phyloP scores from a whole-genome alignment of 1,139 yeast genomes.

The Lodderomyces pseudojiufengensis region DNA sequence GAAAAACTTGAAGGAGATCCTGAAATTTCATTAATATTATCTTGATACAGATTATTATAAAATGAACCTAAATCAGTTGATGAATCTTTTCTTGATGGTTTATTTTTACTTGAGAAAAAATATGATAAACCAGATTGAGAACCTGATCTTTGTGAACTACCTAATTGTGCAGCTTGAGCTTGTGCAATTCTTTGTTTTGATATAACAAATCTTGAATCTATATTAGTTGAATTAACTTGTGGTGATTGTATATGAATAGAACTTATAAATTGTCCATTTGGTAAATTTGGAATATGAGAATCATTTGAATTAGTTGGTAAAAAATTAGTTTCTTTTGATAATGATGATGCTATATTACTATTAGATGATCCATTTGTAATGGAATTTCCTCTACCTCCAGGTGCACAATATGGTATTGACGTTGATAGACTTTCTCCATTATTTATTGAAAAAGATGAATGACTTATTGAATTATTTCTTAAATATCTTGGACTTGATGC shows the following conservation, averaged over 20 bases:
- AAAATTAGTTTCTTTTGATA: background rate
- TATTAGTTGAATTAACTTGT: conserved; percentile 48
- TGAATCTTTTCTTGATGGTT: conserved; percentile 26
- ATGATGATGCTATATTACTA: conserved; percentile 1
- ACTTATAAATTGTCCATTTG: conserved; percentile 53
- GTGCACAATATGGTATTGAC: conserved; percentile 70
- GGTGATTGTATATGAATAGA: conserved; percentile 70
- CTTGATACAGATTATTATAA: conserved; percentile 38
- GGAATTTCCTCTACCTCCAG: conserved; percentile 43
- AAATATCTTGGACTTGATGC: conserved; percentile 37
- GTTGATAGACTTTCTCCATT: conserved; percentile 51
- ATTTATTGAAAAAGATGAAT: conserved; percentile 30
- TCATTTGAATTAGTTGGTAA: conserved; percentile 1
- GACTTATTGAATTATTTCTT: conserved; percentile 43
- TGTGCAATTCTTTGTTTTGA: conserved; percentile 70
- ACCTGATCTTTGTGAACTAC: conserved; percentile 34
- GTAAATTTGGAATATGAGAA: conserved; percentile 42
- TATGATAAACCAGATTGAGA: conserved; percentile 52
- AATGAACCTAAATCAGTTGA: conserved; percentile 45
- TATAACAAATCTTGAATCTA: conserved; percentile 70
- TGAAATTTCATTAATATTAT: conserved; percentile 17
- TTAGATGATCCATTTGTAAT: background rate
- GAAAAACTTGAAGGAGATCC: conserved; percentile 41
- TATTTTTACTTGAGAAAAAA: conserved; percentile 35
- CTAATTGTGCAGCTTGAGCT: conserved; percentile 37